Evolutionary conservation across 2,329 filamentous ascomycete genomes (phyloP).

Genomic region (Whalleya microplaca): DNA sequence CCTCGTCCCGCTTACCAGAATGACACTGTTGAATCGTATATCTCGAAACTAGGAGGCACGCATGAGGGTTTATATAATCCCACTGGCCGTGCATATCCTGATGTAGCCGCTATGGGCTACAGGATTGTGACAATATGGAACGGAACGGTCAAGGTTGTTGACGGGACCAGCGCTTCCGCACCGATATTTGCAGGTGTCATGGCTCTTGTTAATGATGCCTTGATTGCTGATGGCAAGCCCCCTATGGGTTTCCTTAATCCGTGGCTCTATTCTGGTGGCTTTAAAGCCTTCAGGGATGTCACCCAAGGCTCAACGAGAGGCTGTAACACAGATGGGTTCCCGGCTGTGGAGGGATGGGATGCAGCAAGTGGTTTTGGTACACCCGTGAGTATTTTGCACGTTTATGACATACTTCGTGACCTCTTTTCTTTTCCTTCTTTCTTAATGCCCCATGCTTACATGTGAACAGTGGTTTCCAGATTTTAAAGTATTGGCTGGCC

Average conservation of each 20-base stretch:
- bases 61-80: constrained; percentile 27
- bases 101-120: constrained; percentile 53
- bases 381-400: constrained; percentile 14
- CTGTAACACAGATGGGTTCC: constrained; percentile 30
- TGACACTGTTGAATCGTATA: constrained; percentile 46
- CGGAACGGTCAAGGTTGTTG: constrained; percentile 32
- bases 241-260: constrained; percentile 53
- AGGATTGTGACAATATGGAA: constrained; percentile 45
- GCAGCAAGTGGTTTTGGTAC: constrained; percentile 39
- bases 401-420: neutral
- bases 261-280: constrained; percentile 44
- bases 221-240: constrained; percentile 49
- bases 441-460: neutral
- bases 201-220: constrained; percentile 58
- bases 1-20: constrained; percentile 50
- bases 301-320: constrained; percentile 32
- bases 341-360: constrained; percentile 40
- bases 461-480: neutral
- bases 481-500: neutral
- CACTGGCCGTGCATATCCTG: constrained; percentile 54
- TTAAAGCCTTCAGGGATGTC: constrained; percentile 38
- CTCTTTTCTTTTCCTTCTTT: neutral
- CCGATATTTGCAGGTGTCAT: constrained; percentile 60
- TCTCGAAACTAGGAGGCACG: constrained; percentile 43
- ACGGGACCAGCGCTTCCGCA: constrained; percentile 48